Conservation (phyloP, 768 basidiomycete species). For the Naganishia onofrii region DNA sequence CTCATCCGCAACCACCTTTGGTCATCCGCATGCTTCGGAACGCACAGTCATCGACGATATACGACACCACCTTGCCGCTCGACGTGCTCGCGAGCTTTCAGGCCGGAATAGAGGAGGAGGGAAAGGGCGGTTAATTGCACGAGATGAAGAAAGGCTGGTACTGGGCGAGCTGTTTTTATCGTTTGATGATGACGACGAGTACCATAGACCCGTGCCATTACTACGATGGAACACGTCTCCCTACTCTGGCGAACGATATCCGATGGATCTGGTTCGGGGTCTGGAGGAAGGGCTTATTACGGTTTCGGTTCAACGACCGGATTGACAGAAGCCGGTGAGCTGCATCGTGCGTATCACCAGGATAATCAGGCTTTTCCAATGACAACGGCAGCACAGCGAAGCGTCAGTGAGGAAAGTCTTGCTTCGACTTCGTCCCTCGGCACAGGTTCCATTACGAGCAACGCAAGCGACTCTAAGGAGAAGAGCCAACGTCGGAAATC, state of each 20-base stretch:
- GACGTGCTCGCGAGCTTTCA: not conserved
- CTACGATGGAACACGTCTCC: not conserved
- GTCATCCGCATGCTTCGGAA: not conserved
- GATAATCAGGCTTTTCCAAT: too few relatives aligned
- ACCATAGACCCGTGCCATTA: not conserved
- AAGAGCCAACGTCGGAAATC: slow-evolving; percentile 12
- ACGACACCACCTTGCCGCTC: slow-evolving; percentile 15
- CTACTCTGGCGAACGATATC: not conserved
- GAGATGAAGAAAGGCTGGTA: slow-evolving; percentile 21
- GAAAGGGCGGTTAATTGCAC: slow-evolving; percentile 2
- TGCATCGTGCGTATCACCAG: not conserved
- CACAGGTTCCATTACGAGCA: not conserved
- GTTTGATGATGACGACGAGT: not conserved
- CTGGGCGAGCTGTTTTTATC: slow-evolving; percentile 5
- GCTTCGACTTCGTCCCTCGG: not conserved
- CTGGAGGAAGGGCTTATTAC: slow-evolving; percentile 9
- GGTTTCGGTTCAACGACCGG: slow-evolving; percentile 21
- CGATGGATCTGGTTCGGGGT: not conserved
- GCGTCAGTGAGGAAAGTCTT: slow-evolving; percentile 3
- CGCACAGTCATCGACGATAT: slow-evolving; percentile 9
- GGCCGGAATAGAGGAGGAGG: too few relatives aligned
- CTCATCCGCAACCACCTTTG: not conserved
- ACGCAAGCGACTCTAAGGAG: not conserved
- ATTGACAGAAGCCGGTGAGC: slow-evolving; percentile 23
- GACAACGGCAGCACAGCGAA: not conserved